Evolutionary conservation across 768 basidiomycete species (phyloP).

Genomic region (Auriculariales sp.): DNA sequence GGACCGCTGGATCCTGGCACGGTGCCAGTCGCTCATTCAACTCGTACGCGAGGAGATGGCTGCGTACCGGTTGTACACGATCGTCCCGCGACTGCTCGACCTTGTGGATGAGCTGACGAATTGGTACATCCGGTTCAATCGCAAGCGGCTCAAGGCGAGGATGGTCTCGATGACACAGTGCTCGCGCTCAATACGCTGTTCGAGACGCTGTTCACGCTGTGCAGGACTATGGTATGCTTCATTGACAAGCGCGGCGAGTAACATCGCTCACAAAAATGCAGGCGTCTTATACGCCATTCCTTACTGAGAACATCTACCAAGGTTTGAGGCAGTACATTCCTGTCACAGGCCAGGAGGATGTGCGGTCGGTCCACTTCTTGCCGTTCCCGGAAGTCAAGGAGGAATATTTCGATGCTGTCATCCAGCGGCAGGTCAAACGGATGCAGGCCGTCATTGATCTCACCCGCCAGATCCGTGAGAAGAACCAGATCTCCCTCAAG

Average conservation of each 20-base stretch:
- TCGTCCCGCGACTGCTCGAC: slow-evolving; percentile 86
- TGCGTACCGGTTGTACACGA: slow-evolving; percentile 91
- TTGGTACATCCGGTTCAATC: slow-evolving; percentile 99
- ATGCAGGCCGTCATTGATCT: slow-evolving; percentile 95
- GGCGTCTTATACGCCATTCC: slow-evolving; percentile 97
- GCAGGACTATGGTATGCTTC: slow-evolving; percentile 73
- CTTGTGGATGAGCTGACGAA: slow-evolving; percentile 95
- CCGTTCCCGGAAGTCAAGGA: slow-evolving; percentile 86
- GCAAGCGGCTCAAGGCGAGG: slow-evolving; percentile 87
- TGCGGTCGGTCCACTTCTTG: slow-evolving; percentile 90
- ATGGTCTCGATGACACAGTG: slow-evolving; percentile 75
- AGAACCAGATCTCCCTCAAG: slow-evolving; percentile 77
- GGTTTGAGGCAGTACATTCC: slow-evolving; percentile 77
- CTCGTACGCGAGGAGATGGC: slow-evolving; percentile 91
- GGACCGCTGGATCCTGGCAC: slow-evolving; percentile 96
- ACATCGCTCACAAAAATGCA: slow-evolving; percentile 15
- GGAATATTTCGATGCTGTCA: slow-evolving; percentile 86
- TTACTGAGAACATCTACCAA: slow-evolving; percentile 95
- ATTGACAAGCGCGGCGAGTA: neutral
- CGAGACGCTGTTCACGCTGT: slow-evolving; percentile 87
- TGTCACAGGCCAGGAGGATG: slow-evolving; percentile 47
- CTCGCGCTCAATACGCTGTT: slow-evolving; percentile 90
- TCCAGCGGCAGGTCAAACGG: slow-evolving; percentile 86
- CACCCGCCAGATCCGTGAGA: slow-evolving; percentile 76
- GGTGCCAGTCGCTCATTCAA: slow-evolving; percentile 93